These are phyloP conservation scores for Telfairia occidentalis DNA, from an alignment of 331 rosid species.

Conservation along the genomic window DNA sequence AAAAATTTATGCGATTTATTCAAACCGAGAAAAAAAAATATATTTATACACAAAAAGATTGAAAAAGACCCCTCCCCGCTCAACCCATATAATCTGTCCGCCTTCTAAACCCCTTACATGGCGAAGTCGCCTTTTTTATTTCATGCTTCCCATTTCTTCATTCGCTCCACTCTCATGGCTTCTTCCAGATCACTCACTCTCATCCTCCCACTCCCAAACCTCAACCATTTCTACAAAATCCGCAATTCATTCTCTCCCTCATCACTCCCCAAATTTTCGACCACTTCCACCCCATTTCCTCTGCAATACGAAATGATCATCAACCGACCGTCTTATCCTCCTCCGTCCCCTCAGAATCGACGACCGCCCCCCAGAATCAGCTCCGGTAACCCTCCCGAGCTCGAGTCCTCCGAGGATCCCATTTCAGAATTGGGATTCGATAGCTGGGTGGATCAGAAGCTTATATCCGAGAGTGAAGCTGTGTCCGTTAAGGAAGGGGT, in stretches of 20 bases:
- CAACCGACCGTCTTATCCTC: slow-evolving; percentile 50
- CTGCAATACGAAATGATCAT: slow-evolving; percentile 79
- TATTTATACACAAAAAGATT: no score
- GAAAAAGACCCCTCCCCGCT: no score
- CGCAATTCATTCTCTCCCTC: slow-evolving; percentile 6
- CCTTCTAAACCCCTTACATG: slow-evolving; percentile 15
- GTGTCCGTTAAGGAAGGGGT: slow-evolving; percentile 14
- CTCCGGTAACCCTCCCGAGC: slow-evolving; percentile 18
- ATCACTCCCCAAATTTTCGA: slow-evolving; percentile 25
- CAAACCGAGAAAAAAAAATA: no score
- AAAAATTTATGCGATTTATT: no score
- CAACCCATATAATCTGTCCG: no score
- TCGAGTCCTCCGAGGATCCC: slow-evolving; percentile 25
- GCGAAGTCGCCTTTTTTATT: slow-evolving; percentile 25
- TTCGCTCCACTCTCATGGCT: slow-evolving; percentile 23
- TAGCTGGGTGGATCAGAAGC: slow-evolving; percentile 55
- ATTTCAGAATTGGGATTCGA: slow-evolving; percentile 37
- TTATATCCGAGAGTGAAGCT: slow-evolving; percentile 25
- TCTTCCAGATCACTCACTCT: slow-evolving; percentile 19
- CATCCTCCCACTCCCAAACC: slow-evolving; percentile 13
- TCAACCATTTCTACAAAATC: slow-evolving; percentile 13
- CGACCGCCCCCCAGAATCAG: slow-evolving; percentile 29
- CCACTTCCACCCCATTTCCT: slow-evolving; percentile 53
- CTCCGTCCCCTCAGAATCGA: slow-evolving; percentile 25
- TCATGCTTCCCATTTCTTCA: slow-evolving; percentile 18